Evolutionary conservation across 2,329 filamentous ascomycete species (phyloP).

Genomic region (Fusarium sp.): DNA sequence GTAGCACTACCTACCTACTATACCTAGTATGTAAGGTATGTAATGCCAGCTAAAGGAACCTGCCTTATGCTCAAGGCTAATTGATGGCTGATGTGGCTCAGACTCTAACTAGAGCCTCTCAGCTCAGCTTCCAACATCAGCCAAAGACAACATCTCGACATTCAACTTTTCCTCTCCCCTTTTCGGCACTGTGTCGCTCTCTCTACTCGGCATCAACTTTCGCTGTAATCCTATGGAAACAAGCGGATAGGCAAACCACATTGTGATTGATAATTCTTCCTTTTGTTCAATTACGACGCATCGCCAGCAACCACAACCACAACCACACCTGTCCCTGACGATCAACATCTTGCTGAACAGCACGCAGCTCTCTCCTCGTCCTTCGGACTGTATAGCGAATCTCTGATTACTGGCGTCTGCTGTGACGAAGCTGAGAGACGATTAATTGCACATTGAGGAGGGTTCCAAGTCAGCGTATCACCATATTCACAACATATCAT

Average conservation of each 20-base stretch:
- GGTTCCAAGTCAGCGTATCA: background rate
- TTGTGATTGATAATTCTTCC: background rate
- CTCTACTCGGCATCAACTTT: background rate
- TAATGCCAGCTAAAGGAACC: background rate
- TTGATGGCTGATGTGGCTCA: constrained; percentile 39
- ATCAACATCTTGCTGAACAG: constrained; percentile 16
- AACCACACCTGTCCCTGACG: constrained; percentile 22
- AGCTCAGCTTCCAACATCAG: constrained; percentile 26
- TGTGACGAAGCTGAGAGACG: background rate
- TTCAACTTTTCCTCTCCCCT: background rate
- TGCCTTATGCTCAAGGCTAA: background rate
- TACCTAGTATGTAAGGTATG: too few relatives aligned
- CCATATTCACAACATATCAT: constrained; percentile 55
- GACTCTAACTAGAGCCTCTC: constrained; percentile 30
- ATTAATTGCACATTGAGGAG: background rate
- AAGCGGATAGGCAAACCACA: background rate
- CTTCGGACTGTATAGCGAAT: background rate
- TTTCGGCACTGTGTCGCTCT: background rate
- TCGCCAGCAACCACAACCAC: background rate
- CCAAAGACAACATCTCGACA: constrained; percentile 20
- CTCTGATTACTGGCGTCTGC: background rate
- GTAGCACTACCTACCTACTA: too few relatives aligned
- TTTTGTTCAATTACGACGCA: constrained; percentile 21
- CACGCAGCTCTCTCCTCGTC: background rate
- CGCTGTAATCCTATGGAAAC: background rate